Conservation (phyloP, 192 early-diverging fungal species). For the Dissophora globulifera region DNA sequence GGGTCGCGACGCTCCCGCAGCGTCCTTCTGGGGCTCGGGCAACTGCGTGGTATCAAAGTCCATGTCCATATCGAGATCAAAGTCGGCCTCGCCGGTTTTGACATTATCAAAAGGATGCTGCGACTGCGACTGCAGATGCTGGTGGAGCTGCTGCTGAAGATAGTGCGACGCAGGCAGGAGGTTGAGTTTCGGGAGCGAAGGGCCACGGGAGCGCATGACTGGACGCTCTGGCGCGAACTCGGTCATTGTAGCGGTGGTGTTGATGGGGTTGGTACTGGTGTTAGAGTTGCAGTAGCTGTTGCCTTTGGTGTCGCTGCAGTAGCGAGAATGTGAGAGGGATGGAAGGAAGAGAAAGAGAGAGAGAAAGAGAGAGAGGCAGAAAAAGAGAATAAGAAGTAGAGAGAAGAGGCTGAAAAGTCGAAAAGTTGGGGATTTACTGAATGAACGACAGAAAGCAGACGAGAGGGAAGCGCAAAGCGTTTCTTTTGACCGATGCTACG, state of each 20-base stretch:
- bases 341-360: neutral
- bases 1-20: neutral
- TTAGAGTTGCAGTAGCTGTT: neutral
- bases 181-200: constrained; percentile 35
- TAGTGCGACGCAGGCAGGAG: constrained; percentile 25
- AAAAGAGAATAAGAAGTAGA: neutral
- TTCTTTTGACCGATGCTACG: too few species aligned
- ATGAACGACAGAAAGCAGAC: too few species aligned
- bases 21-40: neutral
- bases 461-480: too few species aligned
- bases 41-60: constrained; percentile 13
- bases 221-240: constrained; percentile 28
- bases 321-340: too few species aligned
- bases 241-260: constrained; percentile 12
- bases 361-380: neutral
- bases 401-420: neutral
- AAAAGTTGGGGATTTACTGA: too few species aligned
- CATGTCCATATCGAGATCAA: constrained; percentile 34
- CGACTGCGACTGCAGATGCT: constrained; percentile 5
- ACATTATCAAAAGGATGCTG: constrained; percentile 19
- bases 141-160: constrained; percentile 22
- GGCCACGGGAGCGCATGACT: constrained; percentile 24
- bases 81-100: neutral
- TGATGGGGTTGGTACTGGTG: neutral
- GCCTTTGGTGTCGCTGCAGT: too few species aligned